Evolutionary conservation across 1,284 basidiomycete species (phyloP), one percentile per base, ranked within the genome.

Genomic region (Microbotryum saponariae): DNA sequence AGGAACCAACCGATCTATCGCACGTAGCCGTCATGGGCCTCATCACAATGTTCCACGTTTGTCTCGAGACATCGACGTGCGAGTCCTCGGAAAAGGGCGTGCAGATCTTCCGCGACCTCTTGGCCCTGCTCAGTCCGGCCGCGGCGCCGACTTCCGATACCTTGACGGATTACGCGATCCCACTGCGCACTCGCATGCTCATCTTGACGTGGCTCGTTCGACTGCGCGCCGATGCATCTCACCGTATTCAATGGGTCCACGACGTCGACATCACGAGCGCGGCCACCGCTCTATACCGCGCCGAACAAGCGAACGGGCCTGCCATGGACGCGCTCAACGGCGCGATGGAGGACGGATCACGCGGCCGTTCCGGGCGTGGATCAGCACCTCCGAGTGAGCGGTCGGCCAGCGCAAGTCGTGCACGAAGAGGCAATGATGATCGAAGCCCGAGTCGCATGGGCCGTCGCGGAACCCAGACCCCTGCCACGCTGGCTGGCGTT

Each of bases 181-280:
- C 69, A 7, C 60, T 71, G 0, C 79, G 81, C 21, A 85, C 88
- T 0, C 80, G 90, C 27, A 75, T 97, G 20, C 79, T 83, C 3
- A 82, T 88, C 3, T 78, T 98, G 10, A 90, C 94, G 72, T 96
- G 93, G 80, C 74, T 96, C 62, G 84, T 93, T 78, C 85, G 91
- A 14, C 78, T 98, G 25, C 82, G 96, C 54, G 91, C 90, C 1
- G 93, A 97, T 73, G 84, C 89, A 4, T 88, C 92, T 71, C 96
- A 99, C 74, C 82, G 87, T 18, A 75, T 98, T 47, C 96, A 88
- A 74, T 86, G 89, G 64, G 72, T 77, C 21, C 72, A 73, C 29
- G 76, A 81, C 51, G 62, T 77, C 33, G 76, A 77, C 58, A 76
- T 81, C 42, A 77, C 79, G 42, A 71, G 72, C 72, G 73, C 69